Base-by-base conservation (phyloP, 129 eudicot genomes). In the Escallonia herrerae region DNA sequence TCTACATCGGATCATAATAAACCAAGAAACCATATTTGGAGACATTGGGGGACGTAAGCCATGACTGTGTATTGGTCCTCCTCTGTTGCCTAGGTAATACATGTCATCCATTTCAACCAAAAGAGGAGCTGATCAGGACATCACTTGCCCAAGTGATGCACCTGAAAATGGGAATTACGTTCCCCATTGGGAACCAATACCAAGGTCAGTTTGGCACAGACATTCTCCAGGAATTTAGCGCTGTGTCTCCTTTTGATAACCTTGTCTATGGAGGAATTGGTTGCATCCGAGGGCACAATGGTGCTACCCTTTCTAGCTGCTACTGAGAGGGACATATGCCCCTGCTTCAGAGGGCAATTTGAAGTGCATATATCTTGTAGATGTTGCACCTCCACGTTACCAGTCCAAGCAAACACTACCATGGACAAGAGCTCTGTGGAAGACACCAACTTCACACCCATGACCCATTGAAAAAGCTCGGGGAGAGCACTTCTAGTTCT, bases 311-410 rank as follows among this genome's bases (percentile, higher is more conserved):
- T 10, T 58, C 33, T 22, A 22, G 33, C 33, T 22, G 33, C 33
- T 1, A 22, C 33, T 22, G 33, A 22, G 33, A 22, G 33, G 63
- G 48, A n/a, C 15, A 13, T 4, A 22, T 77, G 77, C 72, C 62
- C n/a, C 15, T 40, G 15, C 12, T 66, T 62, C 52, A 49, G 42
- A 55, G 53, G 76, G 72, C 76, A 76, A 59, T 37, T 58, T 71
- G 43, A 71, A 66, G 77, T 66, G 72, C 73, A 66, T 48, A n/a
- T n/a, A 46, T 61, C 68, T 59, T 43, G 44, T 53, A 66, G 79
- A 60, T 67, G 58, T 63, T 70, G 64, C 33, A 47, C 52, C 60
- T 15, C 48, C 50, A 59, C 62, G 58, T 43, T 53, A 54, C 48
- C 62, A 41, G 58, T 69, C 59, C 47, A 58, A 60, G 22, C 39